phyloP scores from a whole-genome alignment of 805 yeast genomes.

The Huiozyma naganishii region DNA sequence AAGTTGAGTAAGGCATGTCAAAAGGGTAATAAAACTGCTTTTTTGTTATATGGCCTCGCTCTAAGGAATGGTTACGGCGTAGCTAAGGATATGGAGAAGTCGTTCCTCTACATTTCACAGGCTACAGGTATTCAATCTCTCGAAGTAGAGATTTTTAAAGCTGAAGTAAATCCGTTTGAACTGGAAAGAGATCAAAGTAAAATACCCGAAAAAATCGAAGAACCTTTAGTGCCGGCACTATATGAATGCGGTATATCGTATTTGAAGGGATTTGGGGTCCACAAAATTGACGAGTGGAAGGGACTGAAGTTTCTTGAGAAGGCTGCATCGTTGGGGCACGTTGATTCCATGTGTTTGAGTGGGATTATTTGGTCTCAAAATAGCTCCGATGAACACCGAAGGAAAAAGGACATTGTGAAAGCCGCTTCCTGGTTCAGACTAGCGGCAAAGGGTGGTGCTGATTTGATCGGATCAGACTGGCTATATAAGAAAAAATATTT shows the following conservation, averaged over 20 bases:
- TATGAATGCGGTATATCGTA: constrained; percentile 53
- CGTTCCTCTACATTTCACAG: constrained; percentile 50
- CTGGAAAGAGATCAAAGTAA: constrained; percentile 15
- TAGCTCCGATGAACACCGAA: constrained; percentile 26
- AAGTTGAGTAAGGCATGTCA: constrained; percentile 56
- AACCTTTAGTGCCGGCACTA: constrained; percentile 39
- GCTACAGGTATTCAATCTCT: constrained; percentile 34
- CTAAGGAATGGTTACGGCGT: constrained; percentile 62
- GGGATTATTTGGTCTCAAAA: constrained; percentile 58
- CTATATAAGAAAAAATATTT: constrained; percentile 60
- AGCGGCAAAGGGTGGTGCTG: constrained; percentile 52
- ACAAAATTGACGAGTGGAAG: constrained; percentile 36
- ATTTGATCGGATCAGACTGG: constrained; percentile 62
- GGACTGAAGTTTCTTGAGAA: constrained; percentile 52
- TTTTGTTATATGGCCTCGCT: constrained; percentile 58
- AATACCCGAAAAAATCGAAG: constrained; percentile 31
- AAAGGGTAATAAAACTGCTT: constrained; percentile 53
- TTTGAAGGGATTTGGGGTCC: constrained; percentile 45
- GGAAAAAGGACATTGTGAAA: constrained; percentile 45
- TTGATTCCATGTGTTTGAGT: constrained; percentile 57
- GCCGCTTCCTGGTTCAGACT: constrained; percentile 66
- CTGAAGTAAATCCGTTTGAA: constrained; percentile 27
- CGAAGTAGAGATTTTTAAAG: constrained; percentile 13
- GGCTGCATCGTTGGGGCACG: constrained; percentile 57
- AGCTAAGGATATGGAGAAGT: constrained; percentile 39